A percentile compares a stretch with the other conserved stretches of the same genome.
Conservation (phyloP, 306 rosid species). For the Clitoria ternatea region DNA sequence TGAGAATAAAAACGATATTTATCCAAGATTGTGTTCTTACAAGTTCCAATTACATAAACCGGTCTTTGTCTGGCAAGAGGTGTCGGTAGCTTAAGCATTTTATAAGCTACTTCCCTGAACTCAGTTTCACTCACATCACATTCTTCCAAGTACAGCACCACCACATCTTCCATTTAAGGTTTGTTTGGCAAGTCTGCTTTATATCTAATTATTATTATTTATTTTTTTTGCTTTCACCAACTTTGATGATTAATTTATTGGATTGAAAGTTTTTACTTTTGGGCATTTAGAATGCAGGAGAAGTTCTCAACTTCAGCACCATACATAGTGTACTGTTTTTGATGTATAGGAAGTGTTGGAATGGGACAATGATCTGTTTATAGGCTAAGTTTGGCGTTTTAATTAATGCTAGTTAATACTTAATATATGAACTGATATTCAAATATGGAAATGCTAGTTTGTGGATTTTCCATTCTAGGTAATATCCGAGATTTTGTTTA, state of each 20-base stretch:
- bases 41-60: not conserved
- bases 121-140: conserved; percentile 8
- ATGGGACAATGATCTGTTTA: conserved; percentile 3
- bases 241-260: not conserved
- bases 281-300: not conserved
- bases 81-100: conserved; percentile 15
- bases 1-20: not conserved
- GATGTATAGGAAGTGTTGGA: not conserved
- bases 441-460: not conserved
- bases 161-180: conserved; percentile 17
- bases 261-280: not conserved
- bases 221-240: not conserved
- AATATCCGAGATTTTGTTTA: not conserved
- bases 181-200: not conserved
- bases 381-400: not conserved
- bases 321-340: not conserved
- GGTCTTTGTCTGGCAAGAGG: not conserved
- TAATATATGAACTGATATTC: not conserved
- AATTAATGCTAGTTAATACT: not conserved
- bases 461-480: conserved; percentile 10
- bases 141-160: not conserved
- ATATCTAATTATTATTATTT: too few relatives aligned
- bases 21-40: not conserved
- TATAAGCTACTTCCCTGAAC: not conserved
- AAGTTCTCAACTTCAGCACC: not conserved